Base-by-base conservation (phyloP, 345 rosid genomes). In the Lepidium aucheri region DNA sequence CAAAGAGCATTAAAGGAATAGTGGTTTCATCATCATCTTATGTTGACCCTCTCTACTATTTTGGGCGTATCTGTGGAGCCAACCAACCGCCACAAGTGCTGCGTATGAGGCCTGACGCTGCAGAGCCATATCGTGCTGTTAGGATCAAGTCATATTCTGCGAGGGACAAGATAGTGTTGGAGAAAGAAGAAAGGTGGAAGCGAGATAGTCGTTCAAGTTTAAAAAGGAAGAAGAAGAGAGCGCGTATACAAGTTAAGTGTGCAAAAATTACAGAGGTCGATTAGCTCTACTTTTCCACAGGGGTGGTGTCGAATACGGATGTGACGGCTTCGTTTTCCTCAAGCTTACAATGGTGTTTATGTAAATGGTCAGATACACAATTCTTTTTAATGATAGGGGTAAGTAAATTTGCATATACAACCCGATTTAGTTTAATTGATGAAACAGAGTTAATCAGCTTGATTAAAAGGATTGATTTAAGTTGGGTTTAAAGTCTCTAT, bases 31-130 rank as follows among this genome's bases (percentile, higher is more conserved):
- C 91, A 55, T 77, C 94, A 24, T 85, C 79, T 70, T 80, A 80
- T 59, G 77, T 82, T 43, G 84, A 86, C 26, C 94, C 96, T 73
- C 76, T 80, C 12, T 82, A 81, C 78, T 84, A 83, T 67, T 86
- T 84, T 69, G 88, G 88, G 24, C 79, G 60, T 53, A 72, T 78
- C 43, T 80, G 84, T n/a, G 81, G 82, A 70, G 72, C 56, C 46
- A 76, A 63, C 64, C 74, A 69, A 61, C 74, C 77, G 5, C 65
- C 79, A 38, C n/a, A 69, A 52, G 34, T 54, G 45, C 42, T 77
- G 13, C 38, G 10, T 61, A 14, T 55, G 59, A 62, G 68, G 45
- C 63, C 68, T 18, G 76, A 74, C 67, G 63, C 49, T 20, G 57
- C 65, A 6, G 17, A 68, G 54, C 73, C 35, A 24, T 53, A 38